Conservation (phyloP, 805 yeast genomes). For the Candida cerambycidarum region DNA sequence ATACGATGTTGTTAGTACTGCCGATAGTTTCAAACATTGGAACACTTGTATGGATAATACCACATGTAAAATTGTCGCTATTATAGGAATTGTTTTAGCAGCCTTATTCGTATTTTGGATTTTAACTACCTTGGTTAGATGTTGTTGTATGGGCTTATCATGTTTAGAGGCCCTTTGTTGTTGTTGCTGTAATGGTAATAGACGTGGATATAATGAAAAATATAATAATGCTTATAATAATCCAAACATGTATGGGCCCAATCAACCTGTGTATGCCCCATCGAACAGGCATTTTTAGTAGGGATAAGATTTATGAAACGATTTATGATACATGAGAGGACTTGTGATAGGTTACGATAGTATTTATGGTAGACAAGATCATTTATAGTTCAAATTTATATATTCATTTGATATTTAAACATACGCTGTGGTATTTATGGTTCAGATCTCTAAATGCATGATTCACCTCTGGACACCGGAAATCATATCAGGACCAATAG, state of each 20-base stretch:
- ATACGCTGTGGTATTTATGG: too few species aligned
- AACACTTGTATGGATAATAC: constrained; percentile 77
- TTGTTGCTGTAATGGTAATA: constrained; percentile 42
- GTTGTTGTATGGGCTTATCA: constrained; percentile 53
- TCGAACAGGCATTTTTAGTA: not conserved
- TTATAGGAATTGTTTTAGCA: constrained; percentile 67
- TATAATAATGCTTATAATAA: constrained; percentile 21
- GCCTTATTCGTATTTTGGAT: constrained; percentile 56
- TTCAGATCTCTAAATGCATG: too few species aligned
- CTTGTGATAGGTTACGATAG: too few species aligned
- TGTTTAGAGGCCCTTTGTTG: constrained; percentile 47
- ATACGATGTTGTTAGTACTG: constrained; percentile 29
- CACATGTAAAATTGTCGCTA: constrained; percentile 73
- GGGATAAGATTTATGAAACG: too few species aligned
- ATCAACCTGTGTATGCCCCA: constrained; percentile 14
- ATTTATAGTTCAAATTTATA: too few species aligned
- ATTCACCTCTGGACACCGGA: too few species aligned
- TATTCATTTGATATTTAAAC: too few species aligned
- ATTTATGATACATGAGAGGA: too few species aligned
- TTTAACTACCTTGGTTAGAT: constrained; percentile 52
- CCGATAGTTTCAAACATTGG: constrained; percentile 65
- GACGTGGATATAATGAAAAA: constrained; percentile 11
- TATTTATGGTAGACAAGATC: too few species aligned
- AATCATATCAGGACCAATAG: too few species aligned
- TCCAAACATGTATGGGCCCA: constrained; percentile 33